Conservation (phyloP, 1,284 basidiomycete genomes). For the Moesziomyces sp. region DNA sequence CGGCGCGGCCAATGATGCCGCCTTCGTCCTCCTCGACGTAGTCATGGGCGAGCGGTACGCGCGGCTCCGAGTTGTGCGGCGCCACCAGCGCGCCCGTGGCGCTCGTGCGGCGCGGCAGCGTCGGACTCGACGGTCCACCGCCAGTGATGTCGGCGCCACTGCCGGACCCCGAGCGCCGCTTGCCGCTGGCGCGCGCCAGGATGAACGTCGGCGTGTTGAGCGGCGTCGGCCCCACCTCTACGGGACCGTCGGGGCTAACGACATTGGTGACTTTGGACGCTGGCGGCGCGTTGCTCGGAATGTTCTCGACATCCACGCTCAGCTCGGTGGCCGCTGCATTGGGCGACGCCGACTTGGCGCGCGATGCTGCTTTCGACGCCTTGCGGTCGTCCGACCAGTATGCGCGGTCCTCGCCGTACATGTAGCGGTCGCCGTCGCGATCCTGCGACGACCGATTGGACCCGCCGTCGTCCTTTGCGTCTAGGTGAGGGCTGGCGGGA, state of each 20-base stretch:
- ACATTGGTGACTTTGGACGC: constrained; percentile 16
- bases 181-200: constrained; percentile 46
- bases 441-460: constrained; percentile 39
- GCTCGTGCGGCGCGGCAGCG: constrained; percentile 49
- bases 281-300: constrained; percentile 52
- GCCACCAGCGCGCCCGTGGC: constrained; percentile 62
- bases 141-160: constrained; percentile 30
- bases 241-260: constrained; percentile 31
- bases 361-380: constrained; percentile 20
- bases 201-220: constrained; percentile 64
- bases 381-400: constrained; percentile 51
- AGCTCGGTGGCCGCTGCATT: constrained; percentile 36
- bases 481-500: constrained; percentile 45
- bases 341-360: constrained; percentile 28
- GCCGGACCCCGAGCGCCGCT: constrained; percentile 40
- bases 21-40: constrained; percentile 67
- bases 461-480: constrained; percentile 32
- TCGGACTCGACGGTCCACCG: constrained; percentile 48
- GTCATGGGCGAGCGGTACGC: constrained; percentile 63
- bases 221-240: constrained; percentile 61
- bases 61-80: constrained; percentile 56
- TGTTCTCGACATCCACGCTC: constrained; percentile 58
- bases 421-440: constrained; percentile 45
- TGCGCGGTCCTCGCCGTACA: constrained; percentile 47
- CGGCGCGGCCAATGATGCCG: constrained; percentile 61